Conservation (phyloP, 257 asterid genomes). For the Phtheirospermum japonicum region DNA sequence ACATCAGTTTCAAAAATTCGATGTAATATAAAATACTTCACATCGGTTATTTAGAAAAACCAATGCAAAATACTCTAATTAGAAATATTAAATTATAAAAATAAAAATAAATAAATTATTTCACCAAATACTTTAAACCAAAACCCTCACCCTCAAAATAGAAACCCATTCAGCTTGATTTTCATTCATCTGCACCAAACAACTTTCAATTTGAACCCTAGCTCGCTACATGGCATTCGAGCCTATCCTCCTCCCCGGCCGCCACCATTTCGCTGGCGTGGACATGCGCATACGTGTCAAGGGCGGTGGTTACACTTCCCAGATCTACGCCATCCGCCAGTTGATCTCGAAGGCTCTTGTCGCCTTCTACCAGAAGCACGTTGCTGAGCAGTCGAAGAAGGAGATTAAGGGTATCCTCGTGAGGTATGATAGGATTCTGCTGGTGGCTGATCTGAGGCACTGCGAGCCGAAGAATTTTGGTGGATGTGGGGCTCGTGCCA, state of each 20-base stretch:
- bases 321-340: constrained; percentile 80
- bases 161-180: too few relatives aligned
- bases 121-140: too few relatives aligned
- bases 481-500: constrained; percentile 90
- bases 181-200: too few relatives aligned
- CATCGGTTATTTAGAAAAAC: too few relatives aligned
- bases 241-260: constrained; percentile 68
- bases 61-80: too few relatives aligned
- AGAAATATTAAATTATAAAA: too few relatives aligned
- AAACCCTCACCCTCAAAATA: too few relatives aligned
- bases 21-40: too few relatives aligned
- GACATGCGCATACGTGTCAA: constrained; percentile 84
- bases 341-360: constrained; percentile 74
- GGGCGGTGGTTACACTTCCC: constrained; percentile 80
- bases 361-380: constrained; percentile 75
- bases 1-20: too few relatives aligned
- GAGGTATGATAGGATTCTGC: constrained; percentile 70
- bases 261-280: constrained; percentile 67
- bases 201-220: too few relatives aligned
- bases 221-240: constrained; percentile 80
- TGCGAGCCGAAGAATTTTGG: constrained; percentile 95
- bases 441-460: constrained; percentile 84
- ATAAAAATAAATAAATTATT: too few relatives aligned
- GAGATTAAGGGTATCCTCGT: constrained; percentile 76
- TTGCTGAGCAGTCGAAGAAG: constrained; percentile 75